Conservation (phyloP, 176 grass and related monocot species). For the Bonia amplexicaulis region DNA sequence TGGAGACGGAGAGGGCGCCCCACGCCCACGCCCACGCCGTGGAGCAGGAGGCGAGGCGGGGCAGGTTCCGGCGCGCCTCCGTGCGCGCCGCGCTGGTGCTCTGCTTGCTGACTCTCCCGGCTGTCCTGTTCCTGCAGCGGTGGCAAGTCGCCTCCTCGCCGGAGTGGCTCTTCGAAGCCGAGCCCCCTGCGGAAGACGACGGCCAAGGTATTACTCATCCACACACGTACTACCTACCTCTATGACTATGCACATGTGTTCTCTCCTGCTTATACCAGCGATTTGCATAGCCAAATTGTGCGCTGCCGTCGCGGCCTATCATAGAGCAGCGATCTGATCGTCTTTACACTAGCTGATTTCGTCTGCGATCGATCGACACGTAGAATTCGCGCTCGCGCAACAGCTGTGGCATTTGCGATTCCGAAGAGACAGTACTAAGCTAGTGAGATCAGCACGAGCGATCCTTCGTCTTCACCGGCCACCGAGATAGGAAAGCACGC, state of each 20-base stretch:
- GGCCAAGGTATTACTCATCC: conserved; percentile 24
- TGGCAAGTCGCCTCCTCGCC: conserved; percentile 15
- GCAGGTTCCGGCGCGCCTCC: conserved; percentile 26
- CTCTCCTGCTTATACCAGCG: background rate
- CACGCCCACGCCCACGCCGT: background rate
- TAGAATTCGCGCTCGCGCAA: background rate
- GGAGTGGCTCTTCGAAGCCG: conserved; percentile 33
- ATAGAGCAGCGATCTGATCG: background rate
- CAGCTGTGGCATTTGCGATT: background rate
- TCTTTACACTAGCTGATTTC: background rate
- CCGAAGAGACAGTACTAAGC: background rate
- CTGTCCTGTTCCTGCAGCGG: conserved; percentile 22
- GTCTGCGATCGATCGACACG: background rate
- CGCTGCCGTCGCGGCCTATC: background rate
- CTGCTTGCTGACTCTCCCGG: conserved; percentile 32
- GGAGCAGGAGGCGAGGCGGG: conserved; percentile 33
- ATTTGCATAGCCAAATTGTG: background rate
- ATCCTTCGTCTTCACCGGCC: background rate
- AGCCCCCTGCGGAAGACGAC: conserved; percentile 13
- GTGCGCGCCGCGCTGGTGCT: conserved; percentile 35
- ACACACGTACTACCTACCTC: background rate
- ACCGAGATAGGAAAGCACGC: background rate
- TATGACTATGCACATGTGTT: background rate
- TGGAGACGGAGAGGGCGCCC: conserved; percentile 23
- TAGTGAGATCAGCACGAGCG: background rate